Evolutionary conservation across 805 yeast species (phyloP).

Genomic region (Blastobotrys muscicola): DNA sequence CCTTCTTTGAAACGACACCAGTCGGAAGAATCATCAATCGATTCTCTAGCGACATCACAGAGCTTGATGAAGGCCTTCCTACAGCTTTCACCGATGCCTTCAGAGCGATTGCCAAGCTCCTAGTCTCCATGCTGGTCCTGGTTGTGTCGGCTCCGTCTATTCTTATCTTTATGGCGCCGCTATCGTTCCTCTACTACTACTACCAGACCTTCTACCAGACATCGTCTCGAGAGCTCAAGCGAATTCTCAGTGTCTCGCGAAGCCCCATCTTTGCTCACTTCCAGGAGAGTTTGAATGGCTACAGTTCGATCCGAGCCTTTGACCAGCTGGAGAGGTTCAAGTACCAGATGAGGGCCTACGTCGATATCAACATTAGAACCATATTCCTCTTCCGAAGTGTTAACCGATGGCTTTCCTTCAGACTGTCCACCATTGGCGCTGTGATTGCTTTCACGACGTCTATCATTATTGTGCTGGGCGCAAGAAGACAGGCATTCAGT

Average conservation of each 20-base stretch:
- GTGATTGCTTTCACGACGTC: slow-evolving; percentile 81
- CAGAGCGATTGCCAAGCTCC: slow-evolving; percentile 28
- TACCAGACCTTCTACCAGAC: slow-evolving; percentile 64
- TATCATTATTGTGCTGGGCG: slow-evolving; percentile 65
- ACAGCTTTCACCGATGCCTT: slow-evolving; percentile 34
- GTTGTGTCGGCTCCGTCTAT: slow-evolving; percentile 86
- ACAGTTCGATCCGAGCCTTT: slow-evolving; percentile 70
- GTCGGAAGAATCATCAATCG: slow-evolving; percentile 86
- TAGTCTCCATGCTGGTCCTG: slow-evolving; percentile 72
- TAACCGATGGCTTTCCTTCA: slow-evolving; percentile 94
- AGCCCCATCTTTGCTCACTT: slow-evolving; percentile 77
- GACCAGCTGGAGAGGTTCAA: slow-evolving; percentile 56
- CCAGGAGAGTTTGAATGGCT: slow-evolving; percentile 74
- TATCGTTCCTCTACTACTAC: slow-evolving; percentile 52
- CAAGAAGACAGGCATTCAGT: slow-evolving; percentile 45
- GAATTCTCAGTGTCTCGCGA: slow-evolving; percentile 59
- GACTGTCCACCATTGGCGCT: slow-evolving; percentile 87
- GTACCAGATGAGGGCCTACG: slow-evolving; percentile 40
- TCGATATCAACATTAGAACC: slow-evolving; percentile 85
- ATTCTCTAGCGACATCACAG: slow-evolving; percentile 83
- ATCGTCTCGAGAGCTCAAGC: slow-evolving; percentile 69
- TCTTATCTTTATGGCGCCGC: slow-evolving; percentile 58
- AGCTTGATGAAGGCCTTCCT: slow-evolving; percentile 66
- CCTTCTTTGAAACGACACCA: slow-evolving; percentile 92
- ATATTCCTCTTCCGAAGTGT: slow-evolving; percentile 87